phyloP scores from a whole-genome alignment of 2,329 filamentous ascomycete genomes.

The Colletotrichum sp. region DNA sequence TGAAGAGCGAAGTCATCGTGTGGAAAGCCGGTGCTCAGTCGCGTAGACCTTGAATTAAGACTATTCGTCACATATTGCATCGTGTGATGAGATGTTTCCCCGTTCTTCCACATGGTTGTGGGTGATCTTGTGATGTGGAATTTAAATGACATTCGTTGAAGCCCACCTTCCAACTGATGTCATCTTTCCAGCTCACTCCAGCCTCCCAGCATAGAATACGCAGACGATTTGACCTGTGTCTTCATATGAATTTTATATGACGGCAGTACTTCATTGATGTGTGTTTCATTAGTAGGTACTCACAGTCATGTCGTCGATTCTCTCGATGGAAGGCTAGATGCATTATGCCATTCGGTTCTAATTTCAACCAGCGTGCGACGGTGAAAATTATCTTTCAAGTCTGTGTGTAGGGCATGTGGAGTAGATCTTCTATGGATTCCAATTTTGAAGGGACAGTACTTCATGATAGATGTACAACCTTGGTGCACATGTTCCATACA shows the following conservation, averaged over 20 bases:
- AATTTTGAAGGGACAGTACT: not conserved
- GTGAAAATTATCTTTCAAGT: not conserved
- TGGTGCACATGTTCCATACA: not conserved
- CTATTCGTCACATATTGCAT: not conserved
- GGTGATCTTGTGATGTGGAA: not conserved
- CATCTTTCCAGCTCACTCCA: not conserved
- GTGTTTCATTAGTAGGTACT: not conserved
- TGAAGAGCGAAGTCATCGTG: not conserved
- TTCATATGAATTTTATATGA: not conserved
- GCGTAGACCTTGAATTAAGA: not conserved
- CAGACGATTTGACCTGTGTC: fast-evolving
- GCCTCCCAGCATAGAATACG: not conserved
- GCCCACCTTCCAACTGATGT: not conserved
- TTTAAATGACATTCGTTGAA: fast-evolving
- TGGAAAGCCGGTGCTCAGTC: not conserved
- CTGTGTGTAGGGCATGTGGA: not conserved
- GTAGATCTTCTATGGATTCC: not conserved
- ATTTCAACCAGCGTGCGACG: not conserved
- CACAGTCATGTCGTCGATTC: not conserved
- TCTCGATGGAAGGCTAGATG: not conserved
- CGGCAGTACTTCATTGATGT: not conserved
- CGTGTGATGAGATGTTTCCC: fast-evolving
- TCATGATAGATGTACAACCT: not conserved
- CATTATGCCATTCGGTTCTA: not conserved
- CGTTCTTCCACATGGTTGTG: not conserved